Evolutionary conservation across 257 asterid species (phyloP).

Genomic region (Oldenlandia corymbosa): DNA sequence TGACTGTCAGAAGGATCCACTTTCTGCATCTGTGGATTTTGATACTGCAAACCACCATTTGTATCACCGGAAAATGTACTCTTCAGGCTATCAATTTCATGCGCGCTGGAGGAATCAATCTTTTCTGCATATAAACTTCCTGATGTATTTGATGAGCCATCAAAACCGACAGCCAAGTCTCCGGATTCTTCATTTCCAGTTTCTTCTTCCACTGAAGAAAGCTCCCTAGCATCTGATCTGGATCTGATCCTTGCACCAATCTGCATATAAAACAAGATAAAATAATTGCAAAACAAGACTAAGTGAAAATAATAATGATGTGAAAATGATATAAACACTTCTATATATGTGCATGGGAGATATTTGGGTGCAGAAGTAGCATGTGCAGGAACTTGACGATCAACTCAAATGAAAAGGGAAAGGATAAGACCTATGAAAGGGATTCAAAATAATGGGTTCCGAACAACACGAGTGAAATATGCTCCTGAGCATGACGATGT

Average conservation of each 20-base stretch:
- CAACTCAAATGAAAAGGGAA: no score
- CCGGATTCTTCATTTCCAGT: slow-evolving; percentile 54
- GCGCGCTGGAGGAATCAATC: slow-evolving; percentile 43
- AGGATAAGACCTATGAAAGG: no score
- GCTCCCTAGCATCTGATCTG: slow-evolving; percentile 56
- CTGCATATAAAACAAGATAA: slow-evolving; percentile 29
- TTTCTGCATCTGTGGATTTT: slow-evolving; percentile 40
- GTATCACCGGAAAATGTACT: slow-evolving; percentile 37
- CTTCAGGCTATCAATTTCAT: slow-evolving; percentile 47
- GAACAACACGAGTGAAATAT: no score
- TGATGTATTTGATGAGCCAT: slow-evolving; percentile 82
- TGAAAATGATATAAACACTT: no score
- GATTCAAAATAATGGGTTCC: no score
- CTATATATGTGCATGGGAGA: no score
- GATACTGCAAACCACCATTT: slow-evolving; percentile 34
- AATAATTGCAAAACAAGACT: no score
- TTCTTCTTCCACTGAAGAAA: slow-evolving; percentile 68
- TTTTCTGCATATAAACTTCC: slow-evolving; percentile 77
- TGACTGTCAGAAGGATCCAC: slow-evolving; percentile 47
- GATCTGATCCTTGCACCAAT: slow-evolving; percentile 49
- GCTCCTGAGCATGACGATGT: no score
- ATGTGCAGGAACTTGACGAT: no score
- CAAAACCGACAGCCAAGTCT: slow-evolving; percentile 59
- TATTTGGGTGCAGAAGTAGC: no score
- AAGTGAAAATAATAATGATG: not conserved